Evolutionary conservation across 257 asterid species (phyloP).

Genomic region (Solanum chaucha): DNA sequence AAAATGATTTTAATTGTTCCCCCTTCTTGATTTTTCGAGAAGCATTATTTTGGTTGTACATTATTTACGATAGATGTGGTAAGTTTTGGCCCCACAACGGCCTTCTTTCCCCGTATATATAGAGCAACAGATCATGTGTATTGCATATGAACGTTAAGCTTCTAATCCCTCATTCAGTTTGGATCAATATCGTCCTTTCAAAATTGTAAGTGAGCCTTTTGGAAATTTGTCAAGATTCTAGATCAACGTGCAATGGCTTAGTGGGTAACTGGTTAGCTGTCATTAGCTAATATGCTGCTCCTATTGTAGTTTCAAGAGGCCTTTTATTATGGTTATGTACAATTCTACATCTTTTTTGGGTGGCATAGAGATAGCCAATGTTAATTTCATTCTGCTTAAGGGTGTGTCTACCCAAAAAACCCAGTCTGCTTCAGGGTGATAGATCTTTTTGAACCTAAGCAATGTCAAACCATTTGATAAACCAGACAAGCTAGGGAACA

Average conservation of each 20-base stretch:
- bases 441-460: background rate
- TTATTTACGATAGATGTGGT: background rate
- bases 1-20: background rate
- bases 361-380: background rate
- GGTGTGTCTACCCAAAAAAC: background rate
- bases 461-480: background rate
- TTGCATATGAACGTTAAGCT: background rate
- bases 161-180: background rate
- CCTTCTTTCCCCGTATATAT: background rate
- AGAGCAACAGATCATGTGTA: background rate
- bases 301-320: background rate
- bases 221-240: background rate
- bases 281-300: background rate
- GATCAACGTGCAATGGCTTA: background rate
- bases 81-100: background rate
- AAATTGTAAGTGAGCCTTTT: background rate
- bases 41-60: background rate
- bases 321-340: background rate
- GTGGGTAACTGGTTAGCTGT: background rate
- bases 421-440: background rate
- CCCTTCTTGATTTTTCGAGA: background rate
- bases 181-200: background rate
- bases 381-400: background rate
- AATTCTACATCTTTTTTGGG: background rate
- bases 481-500: background rate